Conservation (phyloP, 768 basidiomycete species). For the Porphyrellus cyaneotinctus region DNA sequence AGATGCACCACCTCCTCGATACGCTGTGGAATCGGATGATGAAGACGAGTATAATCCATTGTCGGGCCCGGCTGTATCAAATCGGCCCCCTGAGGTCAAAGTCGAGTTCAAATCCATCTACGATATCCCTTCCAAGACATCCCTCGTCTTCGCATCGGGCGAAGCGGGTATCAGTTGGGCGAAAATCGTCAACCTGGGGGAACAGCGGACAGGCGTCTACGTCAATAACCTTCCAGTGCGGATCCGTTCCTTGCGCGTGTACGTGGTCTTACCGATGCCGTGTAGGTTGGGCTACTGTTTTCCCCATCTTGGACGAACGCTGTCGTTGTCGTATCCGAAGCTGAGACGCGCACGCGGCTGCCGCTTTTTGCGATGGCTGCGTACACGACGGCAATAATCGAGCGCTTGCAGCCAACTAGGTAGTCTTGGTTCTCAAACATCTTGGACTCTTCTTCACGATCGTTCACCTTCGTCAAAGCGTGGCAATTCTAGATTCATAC, state of each 20-base stretch:
- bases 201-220: conserved; percentile 44
- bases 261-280: background rate
- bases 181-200: conserved; percentile 46
- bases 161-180: conserved; percentile 50
- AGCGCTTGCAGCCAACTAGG: conserved; percentile 44
- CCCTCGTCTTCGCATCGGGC: conserved; percentile 45
- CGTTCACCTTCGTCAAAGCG: conserved; percentile 27
- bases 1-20: conserved; percentile 54
- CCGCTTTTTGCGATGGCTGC: conserved; percentile 49
- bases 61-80: conserved; percentile 5
- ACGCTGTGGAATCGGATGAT: conserved; percentile 66
- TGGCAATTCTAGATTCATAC: conserved; percentile 53
- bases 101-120: conserved; percentile 39
- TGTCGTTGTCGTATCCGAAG: conserved; percentile 52
- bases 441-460: background rate
- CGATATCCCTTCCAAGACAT: conserved; percentile 21
- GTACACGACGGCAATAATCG: conserved; percentile 43
- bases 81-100: conserved; percentile 18
- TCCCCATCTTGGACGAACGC: conserved; percentile 45
- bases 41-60: conserved; percentile 57
- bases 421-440: conserved; percentile 18
- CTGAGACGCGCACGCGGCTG: conserved; percentile 36
- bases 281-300: conserved; percentile 50
- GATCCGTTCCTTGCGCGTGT: background rate
- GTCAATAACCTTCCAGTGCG: conserved; percentile 47